Base-by-base conservation (phyloP, 805 yeast species). In the Candida germanica region DNA sequence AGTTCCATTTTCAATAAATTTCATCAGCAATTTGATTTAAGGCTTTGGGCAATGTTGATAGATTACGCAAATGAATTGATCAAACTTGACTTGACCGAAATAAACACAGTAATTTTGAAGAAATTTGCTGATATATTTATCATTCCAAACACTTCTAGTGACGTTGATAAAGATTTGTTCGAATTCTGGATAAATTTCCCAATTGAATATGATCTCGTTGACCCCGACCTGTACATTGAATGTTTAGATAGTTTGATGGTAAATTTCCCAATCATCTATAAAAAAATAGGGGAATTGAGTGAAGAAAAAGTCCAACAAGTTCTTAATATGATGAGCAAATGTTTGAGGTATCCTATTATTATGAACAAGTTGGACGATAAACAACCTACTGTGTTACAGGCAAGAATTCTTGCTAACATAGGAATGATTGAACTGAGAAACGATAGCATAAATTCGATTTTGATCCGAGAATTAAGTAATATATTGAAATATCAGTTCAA, bases 271-370 rank as follows among this genome's bases (percentile, higher is more conserved):
- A 57, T 85, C 6, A 31, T 42, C 3, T 69, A 71, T 45, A 38
- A 43, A 1, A 51, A 79, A 16, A 47, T 63, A 46, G 17, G 44
- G 29, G 59, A 56, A 2, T 53, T 58, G 28, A 61, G 61, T 14
- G 49, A 45, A 18, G 58, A 38, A 15, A 68, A 54, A 57, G 64
- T 78, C n/a, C 73, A 66, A 28, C 62, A 56, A 15, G 64, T 83
- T n/a, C 56, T 87, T 24, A 62, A 61, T n/a, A 59, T 80, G 4
- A 70, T 91, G 50, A 77, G 76, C 48, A 67, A 79, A 11, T 77
- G 87, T 39, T 76, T 84, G 1, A 64, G 85, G 26, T 87, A 83
- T 54, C 95, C 94, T 1, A 69, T 83, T 9, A 63, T 87, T 24
- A 83, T 87, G 6, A 68, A 66, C 43, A 66, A 66, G 22, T 54